Base-by-base conservation (phyloP, 2,329 filamentous ascomycete species). In the Monosporascus ibericus region DNA sequence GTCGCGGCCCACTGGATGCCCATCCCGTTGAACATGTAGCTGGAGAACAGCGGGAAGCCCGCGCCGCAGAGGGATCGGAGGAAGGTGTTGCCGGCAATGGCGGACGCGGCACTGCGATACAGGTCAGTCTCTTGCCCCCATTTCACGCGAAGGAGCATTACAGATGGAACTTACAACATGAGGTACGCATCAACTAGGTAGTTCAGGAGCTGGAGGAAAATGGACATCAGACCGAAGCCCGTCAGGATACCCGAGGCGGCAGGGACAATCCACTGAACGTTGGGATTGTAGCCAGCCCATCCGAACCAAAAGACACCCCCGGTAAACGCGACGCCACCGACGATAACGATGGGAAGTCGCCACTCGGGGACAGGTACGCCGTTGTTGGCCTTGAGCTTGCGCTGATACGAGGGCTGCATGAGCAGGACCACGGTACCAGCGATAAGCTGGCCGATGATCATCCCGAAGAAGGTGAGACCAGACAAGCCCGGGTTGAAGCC, bases 401-500 rank as follows among this genome's bases (percentile, higher is more conserved):
- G 78, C 62, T 81, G 79, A 68, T 92, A 92, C 66, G 76, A 75
- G 24, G 82, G 81, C 67, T 89, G 81, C 62, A 79, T 77, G 39
- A 81, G 61, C 49, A 88, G 73, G 56, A 92, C 84, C 47, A 77
- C 76, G 8, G 75, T 54, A 48, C 86, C 88, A 0, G 86, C 87
- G 50, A 89, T 70, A 17, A 92, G 55, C 65, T 90, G 81, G 47
- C 90, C 90, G 8, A 76, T 62, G 49, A 94, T 81, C 85, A 96
- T 89, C 51, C 90, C 91, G 61, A 96, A 89, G 68, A 91, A 95
- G 5, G 90, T 84, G 5, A 96, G 77, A 2, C 90, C 91, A 4
- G 84, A 80, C 18, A 88, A 70, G 52, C 91, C 91, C 1, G 77
- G 63, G 36, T 72, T 81, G 73, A 92, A 86, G 58, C 80, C 78